A percentile compares a stretch with the other conserved stretches of the same genome.
These are phyloP conservation scores for Coccomyxa subellipsoidea DNA, from an alignment of 163 green algal genomes.

Conservation along the genomic window DNA sequence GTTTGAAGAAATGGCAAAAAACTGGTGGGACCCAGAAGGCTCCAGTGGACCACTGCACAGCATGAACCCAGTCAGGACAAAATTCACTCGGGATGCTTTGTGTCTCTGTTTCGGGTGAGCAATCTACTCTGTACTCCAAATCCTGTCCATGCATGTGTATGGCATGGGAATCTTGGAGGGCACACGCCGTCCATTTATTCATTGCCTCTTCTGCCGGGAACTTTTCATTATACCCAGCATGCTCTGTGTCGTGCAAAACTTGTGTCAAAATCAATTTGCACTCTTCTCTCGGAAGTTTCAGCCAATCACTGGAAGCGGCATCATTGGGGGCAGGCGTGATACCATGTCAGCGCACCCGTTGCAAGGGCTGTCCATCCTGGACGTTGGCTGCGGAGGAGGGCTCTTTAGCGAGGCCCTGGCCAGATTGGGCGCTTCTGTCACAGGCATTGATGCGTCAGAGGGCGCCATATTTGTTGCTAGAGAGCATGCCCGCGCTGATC, in stretches of 20 bases:
- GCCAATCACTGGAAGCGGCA: not conserved
- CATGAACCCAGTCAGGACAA: conserved; percentile 74
- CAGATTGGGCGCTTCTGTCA: conserved; percentile 48
- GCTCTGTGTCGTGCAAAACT: too few species aligned
- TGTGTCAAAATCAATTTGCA: not conserved
- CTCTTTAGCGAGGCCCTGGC: conserved; percentile 71
- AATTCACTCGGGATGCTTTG: conserved; percentile 69
- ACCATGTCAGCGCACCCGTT: conserved; percentile 39
- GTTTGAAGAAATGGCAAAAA: conserved; percentile 68
- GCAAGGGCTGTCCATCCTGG: conserved; percentile 62
- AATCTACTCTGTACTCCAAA: too few species aligned
- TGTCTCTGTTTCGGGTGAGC: conserved; percentile 38
- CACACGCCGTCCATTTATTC: too few species aligned
- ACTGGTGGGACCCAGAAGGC: conserved; percentile 85
- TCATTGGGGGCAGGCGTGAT: conserved; percentile 26
- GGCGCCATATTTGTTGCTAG: conserved; percentile 63
- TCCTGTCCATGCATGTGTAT: too few species aligned
- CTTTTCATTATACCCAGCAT: too few species aligned
- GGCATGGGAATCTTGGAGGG: too few species aligned
- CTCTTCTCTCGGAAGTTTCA: not conserved
- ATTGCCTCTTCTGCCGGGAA: too few species aligned
- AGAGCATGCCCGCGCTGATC: conserved; percentile 63
- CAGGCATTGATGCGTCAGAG: conserved; percentile 77
- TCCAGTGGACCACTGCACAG: conserved; percentile 79
- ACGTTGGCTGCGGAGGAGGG: conserved; percentile 93